Evolutionary conservation across 1,139 yeast genomes (phyloP), one percentile per base, ranked within the genome.

Genomic region (Zygosaccharomyces pseudobailii): DNA sequence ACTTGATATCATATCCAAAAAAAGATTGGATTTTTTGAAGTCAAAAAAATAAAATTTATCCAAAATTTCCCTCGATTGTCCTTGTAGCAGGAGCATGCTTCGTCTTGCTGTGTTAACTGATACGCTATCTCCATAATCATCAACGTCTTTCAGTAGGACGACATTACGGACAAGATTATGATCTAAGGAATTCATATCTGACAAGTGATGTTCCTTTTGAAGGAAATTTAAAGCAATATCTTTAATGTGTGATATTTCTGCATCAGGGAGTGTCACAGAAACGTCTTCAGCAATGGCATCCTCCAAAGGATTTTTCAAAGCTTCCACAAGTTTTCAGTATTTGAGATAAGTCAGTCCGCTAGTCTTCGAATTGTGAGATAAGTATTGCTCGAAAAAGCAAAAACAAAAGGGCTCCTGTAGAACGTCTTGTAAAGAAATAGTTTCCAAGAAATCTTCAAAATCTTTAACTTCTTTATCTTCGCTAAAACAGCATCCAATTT

Each of bases 231-330:
- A 22, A 22, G 49, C 48, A 13, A 54, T 47, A 4, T 47, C 40
- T 8, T 42, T 38, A 17, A 59, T 38, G 24, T 53, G 48, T 1
- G 46, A 8, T 3, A 47, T 30, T 23, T 56, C 56, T 3, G 40
- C 28, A 2, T 47, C 42, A 2, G 56, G 47, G 9, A 41, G 43
- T 2, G 51, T 49, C 4, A 59, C 45, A 2, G 56, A 32, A 6
- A 60, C 50, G 22, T 61, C 66, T 10, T 66, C 69, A 33, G 61
- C 62, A n/a, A 47, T 53, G 3, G 69, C 64, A 51, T 76, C 82
- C 50, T 84, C 92, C 23, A 86, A 65, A 0, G 96, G 96, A 42
- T 85, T 86, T 56, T 81, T 79, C 33, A 87, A 72, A 1, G 76
- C 72, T 52, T 87, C 87, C 1, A 86, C 84, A 0, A 79, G 75